A percentile compares a stretch with the other conserved stretches of the same genome.
Evolutionary conservation across 495 filamentous ascomycete genomes (phyloP).

Genomic region (Alectoria sarmentosa): DNA sequence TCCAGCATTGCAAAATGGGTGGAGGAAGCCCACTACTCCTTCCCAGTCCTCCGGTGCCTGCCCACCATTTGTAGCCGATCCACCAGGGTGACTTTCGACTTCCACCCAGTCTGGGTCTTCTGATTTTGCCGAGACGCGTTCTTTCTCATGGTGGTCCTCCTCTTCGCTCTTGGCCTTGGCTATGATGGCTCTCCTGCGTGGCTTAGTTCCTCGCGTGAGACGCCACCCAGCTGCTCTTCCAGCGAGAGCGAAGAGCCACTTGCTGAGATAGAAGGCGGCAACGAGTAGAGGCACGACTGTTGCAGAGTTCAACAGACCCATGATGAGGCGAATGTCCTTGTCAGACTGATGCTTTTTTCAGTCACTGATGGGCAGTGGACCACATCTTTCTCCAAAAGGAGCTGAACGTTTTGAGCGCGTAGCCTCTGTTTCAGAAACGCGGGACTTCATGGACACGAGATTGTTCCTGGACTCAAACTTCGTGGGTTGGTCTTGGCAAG

Average conservation of each 20-base stretch:
- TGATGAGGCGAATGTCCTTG: neutral
- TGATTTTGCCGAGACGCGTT: conserved; percentile 29
- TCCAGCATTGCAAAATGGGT: conserved; percentile 86
- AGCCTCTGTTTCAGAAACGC: neutral
- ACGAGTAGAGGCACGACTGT: neutral
- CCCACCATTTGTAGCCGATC: conserved; percentile 46
- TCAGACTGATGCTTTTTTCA: neutral
- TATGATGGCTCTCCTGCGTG: conserved; percentile 55
- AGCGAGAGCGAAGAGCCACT: conserved; percentile 30
- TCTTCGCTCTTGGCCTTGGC: conserved; percentile 54
- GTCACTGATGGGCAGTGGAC: neutral
- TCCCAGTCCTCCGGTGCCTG: conserved; percentile 56
- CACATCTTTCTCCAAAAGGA: neutral
- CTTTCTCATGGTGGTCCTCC: conserved; percentile 40
- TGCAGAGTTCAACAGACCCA: neutral
- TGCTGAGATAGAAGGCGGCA: conserved; percentile 15
- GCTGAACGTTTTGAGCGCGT: neutral
- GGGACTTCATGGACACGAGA: too few relatives aligned
- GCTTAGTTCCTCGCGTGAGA: conserved; percentile 58
- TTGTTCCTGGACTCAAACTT: too few relatives aligned
- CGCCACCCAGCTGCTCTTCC: conserved; percentile 54
- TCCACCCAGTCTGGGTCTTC: conserved; percentile 72
- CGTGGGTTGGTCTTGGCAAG: too few relatives aligned
- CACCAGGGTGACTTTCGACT: conserved; percentile 50
- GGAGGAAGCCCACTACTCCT: conserved; percentile 90